Evolutionary conservation across 495 filamentous ascomycete species (phyloP).

Genomic region (Pyrenula massariospora): DNA sequence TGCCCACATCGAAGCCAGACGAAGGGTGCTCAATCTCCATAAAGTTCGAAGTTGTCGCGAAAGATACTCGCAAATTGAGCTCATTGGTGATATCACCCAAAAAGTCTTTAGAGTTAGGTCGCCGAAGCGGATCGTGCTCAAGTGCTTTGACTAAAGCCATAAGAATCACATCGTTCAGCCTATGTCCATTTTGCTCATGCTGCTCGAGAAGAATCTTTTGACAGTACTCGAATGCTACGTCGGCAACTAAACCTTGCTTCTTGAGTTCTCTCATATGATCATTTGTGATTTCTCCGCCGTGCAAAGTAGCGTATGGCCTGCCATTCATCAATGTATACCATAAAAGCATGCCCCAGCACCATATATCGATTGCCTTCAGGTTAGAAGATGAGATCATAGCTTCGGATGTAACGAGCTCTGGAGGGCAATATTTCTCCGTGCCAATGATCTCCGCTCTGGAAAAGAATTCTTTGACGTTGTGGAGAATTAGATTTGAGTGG

Average conservation of each 20-base stretch:
- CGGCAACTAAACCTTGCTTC: neutral
- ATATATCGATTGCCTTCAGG: neutral
- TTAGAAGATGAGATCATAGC: too few species aligned
- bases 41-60: neutral
- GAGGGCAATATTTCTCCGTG: neutral
- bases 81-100: too few species aligned
- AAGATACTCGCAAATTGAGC: neutral
- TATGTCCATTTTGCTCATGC: neutral
- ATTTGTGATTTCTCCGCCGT: neutral
- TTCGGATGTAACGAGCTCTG: neutral
- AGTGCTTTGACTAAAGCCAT: too few species aligned
- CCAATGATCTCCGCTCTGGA: too few species aligned
- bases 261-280: neutral
- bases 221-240: too few species aligned
- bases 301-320: neutral
- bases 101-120: too few species aligned
- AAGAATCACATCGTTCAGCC: neutral
- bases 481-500: neutral
- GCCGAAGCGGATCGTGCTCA: neutral
- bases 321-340: neutral
- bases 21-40: neutral
- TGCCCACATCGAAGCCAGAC: too few species aligned
- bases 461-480: too few species aligned
- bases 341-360: neutral
- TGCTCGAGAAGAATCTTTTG: too few species aligned